Evolutionary conservation across 1,284 basidiomycete genomes (phyloP), one percentile per base, ranked within the genome.

Genomic region (Ustilago esculenta): DNA sequence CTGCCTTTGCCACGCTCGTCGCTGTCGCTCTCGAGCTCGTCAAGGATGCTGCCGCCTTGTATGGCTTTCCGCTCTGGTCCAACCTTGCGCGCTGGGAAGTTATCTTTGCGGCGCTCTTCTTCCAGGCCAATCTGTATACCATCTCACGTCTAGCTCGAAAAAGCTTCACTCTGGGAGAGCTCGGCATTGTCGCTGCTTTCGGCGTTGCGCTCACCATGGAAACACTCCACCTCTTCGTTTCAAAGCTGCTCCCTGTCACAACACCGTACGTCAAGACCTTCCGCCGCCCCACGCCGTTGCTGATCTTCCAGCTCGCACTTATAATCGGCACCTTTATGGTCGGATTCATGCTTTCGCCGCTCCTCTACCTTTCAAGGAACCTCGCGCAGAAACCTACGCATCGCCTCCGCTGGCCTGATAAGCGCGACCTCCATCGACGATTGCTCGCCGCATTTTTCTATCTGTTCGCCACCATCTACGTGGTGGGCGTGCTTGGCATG

Each of bases 121-220:
- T 91, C 82, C 96, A 98, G 80, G 89, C 92, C 73, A 89, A 91
- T 39, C 85, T 98, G 49, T 98, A 98, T 81, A 86, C 90, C 43
- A 91, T 91, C 48, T 87, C 96, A 44, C 87, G 95, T 20, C 85
- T 99, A 29, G 95, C 94, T 0, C 89, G 96, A 72, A 88, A 90
- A 21, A 92, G 92, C 12, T 95, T 98, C 83, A 98, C 95, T 0
- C 86, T 98, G 2, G 96, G 96, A 42, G 96, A 99, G 82, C 86
- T 98, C 10, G 90, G 89, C 17, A 84, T 97, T 20, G 90, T 96
- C 14, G 90, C 90, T 33, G 91, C 92, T 69, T 91, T 93, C 37
- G 93, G 91, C 15, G 91, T 93, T 1, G 90, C 90, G 1, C 81
- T 98, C 30, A 90, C 89, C 73, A 89, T 94, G 85, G 96, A 98